Conservation (phyloP, 2,329 filamentous ascomycete species). For the Diaporthe sp. region DNA sequence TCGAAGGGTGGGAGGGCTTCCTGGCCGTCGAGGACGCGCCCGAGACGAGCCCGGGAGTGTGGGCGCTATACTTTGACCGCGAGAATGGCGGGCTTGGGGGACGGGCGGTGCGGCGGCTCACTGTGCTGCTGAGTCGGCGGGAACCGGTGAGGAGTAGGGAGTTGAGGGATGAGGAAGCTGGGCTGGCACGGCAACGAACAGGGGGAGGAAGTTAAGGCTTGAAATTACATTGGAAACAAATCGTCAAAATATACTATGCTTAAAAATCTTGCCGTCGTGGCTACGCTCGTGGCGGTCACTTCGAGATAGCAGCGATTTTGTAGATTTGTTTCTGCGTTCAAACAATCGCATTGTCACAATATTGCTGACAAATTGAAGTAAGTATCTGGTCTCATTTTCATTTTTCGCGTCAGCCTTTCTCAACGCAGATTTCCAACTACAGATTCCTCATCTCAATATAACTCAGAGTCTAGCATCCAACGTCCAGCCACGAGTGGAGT, state of each 20-base stretch:
- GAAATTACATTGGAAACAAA: neutral
- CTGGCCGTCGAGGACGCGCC: neutral
- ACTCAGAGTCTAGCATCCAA: no score
- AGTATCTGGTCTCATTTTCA: neutral
- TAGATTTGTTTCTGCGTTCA: neutral
- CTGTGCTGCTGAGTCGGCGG: neutral
- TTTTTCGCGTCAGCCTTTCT: no score
- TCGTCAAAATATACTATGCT: no score
- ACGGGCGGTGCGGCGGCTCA: neutral
- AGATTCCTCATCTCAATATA: neutral
- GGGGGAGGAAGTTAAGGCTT: neutral
- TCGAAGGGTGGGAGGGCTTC: slow-evolving; percentile 1
- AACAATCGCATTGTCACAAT: neutral
- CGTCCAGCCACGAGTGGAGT: neutral
- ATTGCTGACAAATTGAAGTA: fast-evolving
- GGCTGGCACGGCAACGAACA: neutral
- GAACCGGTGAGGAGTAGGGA: neutral
- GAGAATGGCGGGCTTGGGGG: neutral
- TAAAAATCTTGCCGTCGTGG: neutral
- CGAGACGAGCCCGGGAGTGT: neutral
- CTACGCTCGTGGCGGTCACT: neutral
- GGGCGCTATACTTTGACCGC: neutral
- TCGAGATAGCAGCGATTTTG: neutral
- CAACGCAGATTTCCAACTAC: neutral
- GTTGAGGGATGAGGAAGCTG: neutral